Percentiles rank a stretch among this genome's conserved stretches.
These are phyloP conservation scores for Terfezia boudieri DNA, from an alignment of 495 filamentous ascomycete genomes.

Conservation along the genomic window DNA sequence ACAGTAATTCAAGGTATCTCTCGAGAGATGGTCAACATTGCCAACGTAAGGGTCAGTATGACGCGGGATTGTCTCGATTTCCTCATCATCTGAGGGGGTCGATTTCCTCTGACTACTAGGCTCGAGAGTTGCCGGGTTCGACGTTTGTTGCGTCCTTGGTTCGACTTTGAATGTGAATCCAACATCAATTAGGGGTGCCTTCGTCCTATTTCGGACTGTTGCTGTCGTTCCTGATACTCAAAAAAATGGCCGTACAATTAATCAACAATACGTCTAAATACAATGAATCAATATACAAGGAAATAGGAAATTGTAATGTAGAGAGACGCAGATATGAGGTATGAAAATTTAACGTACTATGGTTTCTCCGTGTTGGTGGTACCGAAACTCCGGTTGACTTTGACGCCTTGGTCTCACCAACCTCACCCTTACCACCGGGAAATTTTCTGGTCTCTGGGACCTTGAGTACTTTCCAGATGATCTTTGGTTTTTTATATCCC, in stretches of 20 bases:
- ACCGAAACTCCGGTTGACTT: too few relatives aligned
- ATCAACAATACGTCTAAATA: neutral
- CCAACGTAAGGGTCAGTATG: neutral
- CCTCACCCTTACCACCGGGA: neutral
- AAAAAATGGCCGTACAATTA: neutral
- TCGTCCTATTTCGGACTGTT: neutral
- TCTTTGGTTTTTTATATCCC: neutral
- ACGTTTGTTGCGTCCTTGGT: neutral
- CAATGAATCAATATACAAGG: neutral
- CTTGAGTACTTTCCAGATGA: neutral
- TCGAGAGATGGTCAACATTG: neutral
- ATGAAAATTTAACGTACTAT: too few relatives aligned
- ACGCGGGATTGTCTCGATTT: neutral
- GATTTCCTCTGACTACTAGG: neutral
- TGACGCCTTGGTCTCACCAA: neutral
- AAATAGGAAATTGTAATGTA: neutral
- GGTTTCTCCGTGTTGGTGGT: too few relatives aligned
- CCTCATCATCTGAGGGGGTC: neutral
- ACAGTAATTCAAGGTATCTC: neutral
- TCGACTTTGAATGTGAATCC: neutral
- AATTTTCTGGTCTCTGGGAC: neutral
- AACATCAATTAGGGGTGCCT: neutral
- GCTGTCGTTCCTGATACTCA: neutral
- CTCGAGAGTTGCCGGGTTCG: neutral
- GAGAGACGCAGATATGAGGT: neutral